Conservation (phyloP, 164 flowering plant genomes). For the Magnolia officinalis region DNA sequence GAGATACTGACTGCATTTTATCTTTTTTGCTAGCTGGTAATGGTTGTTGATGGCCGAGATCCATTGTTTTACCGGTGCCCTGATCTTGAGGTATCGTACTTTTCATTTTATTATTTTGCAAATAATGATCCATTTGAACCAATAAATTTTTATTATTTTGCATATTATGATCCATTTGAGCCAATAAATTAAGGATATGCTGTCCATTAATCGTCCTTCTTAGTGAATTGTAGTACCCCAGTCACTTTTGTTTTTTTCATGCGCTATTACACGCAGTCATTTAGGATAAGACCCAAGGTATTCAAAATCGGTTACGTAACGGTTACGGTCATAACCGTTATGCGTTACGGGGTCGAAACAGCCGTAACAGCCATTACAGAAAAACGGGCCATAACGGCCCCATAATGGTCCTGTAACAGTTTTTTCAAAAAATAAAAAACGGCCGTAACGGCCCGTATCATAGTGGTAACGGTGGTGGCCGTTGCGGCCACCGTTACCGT, state of each 20-base stretch:
- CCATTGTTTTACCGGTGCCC: slow-evolving; percentile 96
- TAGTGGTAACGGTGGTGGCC: too few relatives aligned
- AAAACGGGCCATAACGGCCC: too few relatives aligned
- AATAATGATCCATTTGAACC: background rate
- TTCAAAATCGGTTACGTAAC: too few relatives aligned
- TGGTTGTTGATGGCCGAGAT: slow-evolving; percentile 98
- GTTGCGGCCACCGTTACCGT: too few relatives aligned
- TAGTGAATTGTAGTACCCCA: background rate
- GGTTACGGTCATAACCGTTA: too few relatives aligned
- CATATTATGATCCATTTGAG: background rate
- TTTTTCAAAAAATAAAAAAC: too few relatives aligned
- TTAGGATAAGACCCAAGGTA: too few relatives aligned
- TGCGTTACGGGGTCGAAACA: too few relatives aligned
- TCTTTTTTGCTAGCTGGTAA: slow-evolving; percentile 61
- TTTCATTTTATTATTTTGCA: background rate
- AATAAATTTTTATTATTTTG: background rate
- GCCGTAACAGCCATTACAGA: too few relatives aligned
- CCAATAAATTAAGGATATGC: background rate
- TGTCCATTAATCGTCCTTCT: background rate
- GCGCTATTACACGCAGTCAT: too few relatives aligned
- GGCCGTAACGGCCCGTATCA: too few relatives aligned
- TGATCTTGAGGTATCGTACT: slow-evolving; percentile 89
- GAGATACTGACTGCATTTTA: background rate
- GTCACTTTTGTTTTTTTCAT: background rate
- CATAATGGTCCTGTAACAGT: too few relatives aligned